Conservation (phyloP, 179 eudicot species). For the Pouteria campechiana region DNA sequence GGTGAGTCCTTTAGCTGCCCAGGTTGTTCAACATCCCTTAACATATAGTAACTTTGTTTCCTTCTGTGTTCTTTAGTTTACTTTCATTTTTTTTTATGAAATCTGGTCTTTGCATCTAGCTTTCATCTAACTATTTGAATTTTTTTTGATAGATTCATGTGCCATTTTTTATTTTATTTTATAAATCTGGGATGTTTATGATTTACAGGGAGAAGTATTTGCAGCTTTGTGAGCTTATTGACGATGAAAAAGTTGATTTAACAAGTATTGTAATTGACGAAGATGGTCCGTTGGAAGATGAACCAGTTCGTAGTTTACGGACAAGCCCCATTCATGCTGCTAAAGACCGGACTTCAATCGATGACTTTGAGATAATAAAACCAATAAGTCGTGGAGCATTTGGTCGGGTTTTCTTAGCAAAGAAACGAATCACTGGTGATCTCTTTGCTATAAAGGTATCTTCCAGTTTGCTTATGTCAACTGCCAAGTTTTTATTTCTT, state of each 20-base stretch:
- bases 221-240: slow-evolving; percentile 88
- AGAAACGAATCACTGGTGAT: slow-evolving; percentile 96
- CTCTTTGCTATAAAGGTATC: slow-evolving; percentile 96
- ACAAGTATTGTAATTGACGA: slow-evolving; percentile 85
- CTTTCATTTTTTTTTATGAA: neutral
- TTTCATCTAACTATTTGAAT: too few relatives aligned
- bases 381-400: slow-evolving; percentile 99
- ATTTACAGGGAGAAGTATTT: slow-evolving; percentile 98
- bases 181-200: too few relatives aligned
- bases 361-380: slow-evolving; percentile 94
- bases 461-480: neutral
- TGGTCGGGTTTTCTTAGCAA: slow-evolving; percentile 94
- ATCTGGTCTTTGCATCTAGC: too few relatives aligned
- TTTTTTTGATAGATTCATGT: too few relatives aligned
- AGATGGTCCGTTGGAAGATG: slow-evolving; percentile 98
- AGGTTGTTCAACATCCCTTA: slow-evolving; percentile 1
- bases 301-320: slow-evolving; percentile 84
- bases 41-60: neutral
- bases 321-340: slow-evolving; percentile 89
- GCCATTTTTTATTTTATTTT: too few relatives aligned
- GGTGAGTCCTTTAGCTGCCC: slow-evolving; percentile 34
- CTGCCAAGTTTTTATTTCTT: neutral
- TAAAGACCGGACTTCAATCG: slow-evolving; percentile 91
- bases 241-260: slow-evolving; percentile 87
- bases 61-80: neutral